Evolutionary conservation across 495 filamentous ascomycete species (phyloP), one percentile per base, ranked within the genome.

Genomic region (Diplogelasinospora grovesii): DNA sequence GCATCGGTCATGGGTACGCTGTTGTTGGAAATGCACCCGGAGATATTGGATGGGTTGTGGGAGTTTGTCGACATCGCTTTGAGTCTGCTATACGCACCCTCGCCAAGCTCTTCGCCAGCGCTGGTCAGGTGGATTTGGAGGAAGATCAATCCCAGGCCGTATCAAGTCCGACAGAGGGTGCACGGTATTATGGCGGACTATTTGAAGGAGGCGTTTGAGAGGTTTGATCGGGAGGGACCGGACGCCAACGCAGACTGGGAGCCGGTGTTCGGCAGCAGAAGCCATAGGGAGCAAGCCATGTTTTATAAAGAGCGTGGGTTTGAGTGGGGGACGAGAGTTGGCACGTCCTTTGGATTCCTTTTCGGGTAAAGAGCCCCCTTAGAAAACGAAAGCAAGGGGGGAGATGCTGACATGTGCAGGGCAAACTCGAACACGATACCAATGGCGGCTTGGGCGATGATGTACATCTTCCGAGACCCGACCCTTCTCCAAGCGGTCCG

Each of bases 91-190:
- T n/a, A n/a, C n/a, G n/a, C n/a, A n/a, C n/a, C n/a, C n/a, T n/a
- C n/a, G n/a, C n/a, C n/a, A n/a, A n/a, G n/a, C n/a, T n/a, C n/a
- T n/a, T n/a, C n/a, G n/a, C n/a, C n/a, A n/a, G n/a, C n/a, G 28
- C 40, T 53, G 2, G 46, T 32, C 14, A 50, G 32, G 29, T 48
- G 48, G 1, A 19, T 43, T 0, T 43, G 43, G 0, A 16, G 75
- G 71, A 28, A 79, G 79, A 10, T 86, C 75, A 78, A 78, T 71
- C 21, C 77, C 74, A 5, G 76, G 73, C 1, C 55, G 76, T 24
- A 73, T 22, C 11, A 31, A 4, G 42, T 20, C 9, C 39, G 46
- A 1, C 40, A 48, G 11, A 25, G 44, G 3, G 25, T 50, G 22
- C 27, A 21, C 10, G 44, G 20, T 43, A 36, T 50, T 44, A 24